Percentiles rank a stretch among this genome's conserved stretches.
Conservation (phyloP, 495 filamentous ascomycete genomes). For the Aspergillus affinis region DNA sequence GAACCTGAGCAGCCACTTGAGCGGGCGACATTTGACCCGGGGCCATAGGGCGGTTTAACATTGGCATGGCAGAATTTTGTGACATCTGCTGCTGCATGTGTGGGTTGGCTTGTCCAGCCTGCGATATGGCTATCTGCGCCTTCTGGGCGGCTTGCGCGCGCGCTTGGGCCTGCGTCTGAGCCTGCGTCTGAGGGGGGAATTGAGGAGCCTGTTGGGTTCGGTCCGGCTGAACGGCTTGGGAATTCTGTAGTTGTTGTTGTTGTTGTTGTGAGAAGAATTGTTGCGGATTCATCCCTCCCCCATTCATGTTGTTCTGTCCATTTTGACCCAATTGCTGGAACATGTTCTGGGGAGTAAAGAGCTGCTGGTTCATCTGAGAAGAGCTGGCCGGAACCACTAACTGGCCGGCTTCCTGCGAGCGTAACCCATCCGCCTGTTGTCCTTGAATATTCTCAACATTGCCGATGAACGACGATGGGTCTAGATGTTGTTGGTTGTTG, state of each 20-base stretch:
- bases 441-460: constrained; percentile 56
- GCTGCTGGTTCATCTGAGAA: constrained; percentile 46
- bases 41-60: constrained; percentile 58
- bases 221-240: constrained; percentile 40
- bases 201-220: constrained; percentile 38
- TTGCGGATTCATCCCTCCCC: constrained; percentile 37
- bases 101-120: constrained; percentile 34
- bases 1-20: constrained; percentile 37
- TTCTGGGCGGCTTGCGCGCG: constrained; percentile 48
- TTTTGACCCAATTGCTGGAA: constrained; percentile 37
- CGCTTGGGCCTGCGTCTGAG: constrained; percentile 39
- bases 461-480: constrained; percentile 49
- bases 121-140: constrained; percentile 49
- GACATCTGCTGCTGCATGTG: constrained; percentile 42
- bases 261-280: constrained; percentile 43
- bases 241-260: constrained; percentile 42
- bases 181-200: constrained; percentile 39
- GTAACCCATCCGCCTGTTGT: constrained; percentile 62
- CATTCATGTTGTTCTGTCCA: constrained; percentile 40
- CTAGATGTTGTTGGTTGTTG: constrained; percentile 38
- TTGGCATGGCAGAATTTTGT: constrained; percentile 57
- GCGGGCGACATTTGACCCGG: constrained; percentile 47
- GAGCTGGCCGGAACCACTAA: constrained; percentile 65
- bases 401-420: constrained; percentile 64
- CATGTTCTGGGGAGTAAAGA: constrained; percentile 38